Conservation (phyloP, 1,139 yeast species). For the Hemisphaericaspora lyxosophila region DNA sequence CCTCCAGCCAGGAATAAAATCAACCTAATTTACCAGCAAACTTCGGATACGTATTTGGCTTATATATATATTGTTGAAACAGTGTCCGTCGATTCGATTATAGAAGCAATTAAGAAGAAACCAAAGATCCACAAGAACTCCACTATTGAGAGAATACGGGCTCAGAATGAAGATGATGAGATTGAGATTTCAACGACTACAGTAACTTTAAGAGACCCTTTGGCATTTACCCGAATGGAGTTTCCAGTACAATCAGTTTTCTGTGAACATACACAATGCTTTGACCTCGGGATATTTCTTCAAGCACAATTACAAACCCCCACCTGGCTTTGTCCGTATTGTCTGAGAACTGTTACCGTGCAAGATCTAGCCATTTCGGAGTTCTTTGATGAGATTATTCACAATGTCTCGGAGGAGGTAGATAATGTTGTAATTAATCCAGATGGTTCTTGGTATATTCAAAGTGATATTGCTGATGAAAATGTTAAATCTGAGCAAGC, state of each 20-base stretch:
- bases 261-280: slow-evolving; percentile 72
- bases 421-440: slow-evolving; percentile 55
- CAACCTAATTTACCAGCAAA: slow-evolving; percentile 54
- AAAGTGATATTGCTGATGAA: slow-evolving; percentile 5
- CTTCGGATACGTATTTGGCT: slow-evolving; percentile 42
- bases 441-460: slow-evolving; percentile 58
- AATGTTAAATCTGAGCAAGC: neutral
- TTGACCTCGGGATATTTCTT: slow-evolving; percentile 62
- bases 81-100: slow-evolving; percentile 37
- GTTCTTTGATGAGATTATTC: slow-evolving; percentile 53
- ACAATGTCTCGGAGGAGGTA: slow-evolving; percentile 41
- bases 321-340: slow-evolving; percentile 69
- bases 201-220: slow-evolving; percentile 62
- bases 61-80: slow-evolving; percentile 56
- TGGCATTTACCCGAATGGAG: slow-evolving; percentile 59
- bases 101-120: slow-evolving; percentile 20
- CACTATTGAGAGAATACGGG: slow-evolving; percentile 46
- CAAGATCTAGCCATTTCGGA: slow-evolving; percentile 63
- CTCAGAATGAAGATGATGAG: slow-evolving; percentile 47
- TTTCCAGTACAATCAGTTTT: slow-evolving; percentile 58
- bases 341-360: slow-evolving; percentile 44
- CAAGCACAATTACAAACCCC: slow-evolving; percentile 62
- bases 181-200: slow-evolving; percentile 56
- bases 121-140: slow-evolving; percentile 50
- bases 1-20: slow-evolving; percentile 37